phyloP scores from a whole-genome alignment of 495 filamentous ascomycete species.

The Filosporella fistucella region DNA sequence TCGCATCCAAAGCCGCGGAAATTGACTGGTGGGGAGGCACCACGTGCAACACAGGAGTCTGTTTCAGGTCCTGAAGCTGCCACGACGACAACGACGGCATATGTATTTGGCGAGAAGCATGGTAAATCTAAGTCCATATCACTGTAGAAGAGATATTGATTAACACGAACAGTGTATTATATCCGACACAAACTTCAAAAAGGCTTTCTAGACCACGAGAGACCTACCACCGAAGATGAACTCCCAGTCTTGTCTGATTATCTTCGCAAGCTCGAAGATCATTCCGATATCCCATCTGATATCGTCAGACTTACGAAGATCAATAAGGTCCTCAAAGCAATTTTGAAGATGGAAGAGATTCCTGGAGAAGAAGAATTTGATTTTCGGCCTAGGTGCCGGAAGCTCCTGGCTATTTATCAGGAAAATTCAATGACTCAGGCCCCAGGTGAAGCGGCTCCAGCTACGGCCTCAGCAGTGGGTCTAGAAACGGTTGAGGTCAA shows the following conservation, averaged over 20 bases:
- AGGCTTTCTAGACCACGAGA: not conserved
- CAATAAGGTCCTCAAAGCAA: slow-evolving; percentile 1
- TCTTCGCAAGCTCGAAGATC: not conserved
- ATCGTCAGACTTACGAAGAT: not conserved
- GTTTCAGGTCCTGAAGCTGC: no score
- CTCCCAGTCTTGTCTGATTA: not conserved
- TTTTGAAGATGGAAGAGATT: not conserved
- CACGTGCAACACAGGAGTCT: no score
- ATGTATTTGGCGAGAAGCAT: no score
- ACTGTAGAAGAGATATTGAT: no score
- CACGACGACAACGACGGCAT: no score
- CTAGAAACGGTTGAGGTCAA: not conserved
- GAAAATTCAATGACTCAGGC: not conserved
- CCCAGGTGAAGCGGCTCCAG: not conserved
- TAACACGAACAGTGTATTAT: not conserved
- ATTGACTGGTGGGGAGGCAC: no score
- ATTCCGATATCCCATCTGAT: not conserved
- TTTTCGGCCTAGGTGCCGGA: not conserved
- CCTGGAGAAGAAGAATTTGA: not conserved
- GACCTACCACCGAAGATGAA: not conserved
- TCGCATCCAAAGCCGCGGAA: no score
- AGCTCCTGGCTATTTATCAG: not conserved
- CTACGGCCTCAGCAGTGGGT: not conserved
- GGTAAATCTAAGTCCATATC: no score
- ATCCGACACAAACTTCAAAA: slow-evolving; percentile 6